Percentiles rank a stretch among this genome's conserved stretches.
Conservation (phyloP, 257 asterid species). For the Buddleja alternifolia region DNA sequence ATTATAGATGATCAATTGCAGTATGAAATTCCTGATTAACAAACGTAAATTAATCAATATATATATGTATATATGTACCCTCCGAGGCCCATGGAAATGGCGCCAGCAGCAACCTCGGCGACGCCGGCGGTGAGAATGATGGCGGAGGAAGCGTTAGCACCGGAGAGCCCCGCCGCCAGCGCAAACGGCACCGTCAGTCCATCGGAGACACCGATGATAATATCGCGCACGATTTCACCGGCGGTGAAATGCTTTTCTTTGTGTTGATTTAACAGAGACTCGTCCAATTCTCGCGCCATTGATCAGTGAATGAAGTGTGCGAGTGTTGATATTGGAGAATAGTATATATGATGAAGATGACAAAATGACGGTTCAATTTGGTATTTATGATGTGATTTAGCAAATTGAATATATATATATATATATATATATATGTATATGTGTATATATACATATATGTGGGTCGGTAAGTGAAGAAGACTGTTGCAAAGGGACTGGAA, state of each 20-base stretch:
- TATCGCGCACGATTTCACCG: slow-evolving; percentile 86
- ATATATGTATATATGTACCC: slow-evolving; percentile 48
- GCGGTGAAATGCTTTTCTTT: slow-evolving; percentile 90
- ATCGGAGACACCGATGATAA: slow-evolving; percentile 93
- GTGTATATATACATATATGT: no score
- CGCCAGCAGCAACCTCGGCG: slow-evolving; percentile 97
- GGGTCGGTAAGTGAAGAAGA: no score
- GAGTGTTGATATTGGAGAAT: no score
- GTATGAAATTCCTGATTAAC: slow-evolving; percentile 16
- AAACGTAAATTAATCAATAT: background rate
- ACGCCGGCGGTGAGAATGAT: slow-evolving; percentile 93
- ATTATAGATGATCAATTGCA: no score
- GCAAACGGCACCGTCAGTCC: slow-evolving; percentile 97
- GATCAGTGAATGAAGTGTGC: no score
- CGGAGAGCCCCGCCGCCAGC: slow-evolving; percentile 93
- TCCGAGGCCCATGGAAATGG: slow-evolving; percentile 99
- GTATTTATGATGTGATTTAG: no score
- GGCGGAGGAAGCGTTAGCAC: slow-evolving; percentile 89
- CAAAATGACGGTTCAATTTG: no score
- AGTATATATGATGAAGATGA: no score
- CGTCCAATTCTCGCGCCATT: slow-evolving; percentile 54
- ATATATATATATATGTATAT: no score
- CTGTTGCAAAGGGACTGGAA: no score
- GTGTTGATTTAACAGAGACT: slow-evolving; percentile 56
- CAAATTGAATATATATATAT: no score